Conservation (phyloP, 805 yeast species). For the Yarrowia phangngaensis region DNA sequence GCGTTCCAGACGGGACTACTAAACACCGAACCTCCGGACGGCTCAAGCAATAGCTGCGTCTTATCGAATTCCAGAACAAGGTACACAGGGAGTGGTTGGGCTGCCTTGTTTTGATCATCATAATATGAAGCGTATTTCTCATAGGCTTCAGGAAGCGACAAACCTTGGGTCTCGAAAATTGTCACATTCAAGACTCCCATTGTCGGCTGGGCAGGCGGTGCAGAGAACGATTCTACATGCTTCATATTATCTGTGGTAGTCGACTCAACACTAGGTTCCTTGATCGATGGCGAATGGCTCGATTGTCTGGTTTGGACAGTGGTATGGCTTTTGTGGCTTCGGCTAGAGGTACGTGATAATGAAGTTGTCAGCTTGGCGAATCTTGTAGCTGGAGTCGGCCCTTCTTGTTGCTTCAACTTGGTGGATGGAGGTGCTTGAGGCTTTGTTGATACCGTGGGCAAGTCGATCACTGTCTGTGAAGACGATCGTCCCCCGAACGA, state of each 20-base stretch:
- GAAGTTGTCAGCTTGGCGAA: conserved; percentile 13
- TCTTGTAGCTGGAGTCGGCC: conserved; percentile 3
- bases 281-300: conserved; percentile 1
- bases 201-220: not conserved
- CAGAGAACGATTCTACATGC: not conserved
- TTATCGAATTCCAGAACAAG: conserved; percentile 92
- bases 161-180: conserved; percentile 14
- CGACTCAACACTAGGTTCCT: too few relatives aligned
- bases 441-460: conserved; percentile 6
- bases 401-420: not conserved
- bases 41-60: conserved; percentile 85
- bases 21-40: conserved; percentile 69
- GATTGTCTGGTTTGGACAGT: conserved; percentile 11
- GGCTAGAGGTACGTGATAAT: conserved; percentile 1
- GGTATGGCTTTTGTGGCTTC: conserved; percentile 13
- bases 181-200: conserved; percentile 5
- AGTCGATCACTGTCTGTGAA: conserved; percentile 11
- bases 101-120: conserved; percentile 12
- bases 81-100: conserved; percentile 60
- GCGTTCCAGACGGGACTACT: conserved; percentile 81
- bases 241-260: not conserved
- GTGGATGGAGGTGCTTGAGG: not conserved
- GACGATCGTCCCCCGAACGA: conserved; percentile 22
- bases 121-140: conserved; percentile 13
- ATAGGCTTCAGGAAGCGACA: conserved; percentile 9